Evolutionary conservation across 2,329 filamentous ascomycete species (phyloP).

Genomic region (Anthostomella pinea): DNA sequence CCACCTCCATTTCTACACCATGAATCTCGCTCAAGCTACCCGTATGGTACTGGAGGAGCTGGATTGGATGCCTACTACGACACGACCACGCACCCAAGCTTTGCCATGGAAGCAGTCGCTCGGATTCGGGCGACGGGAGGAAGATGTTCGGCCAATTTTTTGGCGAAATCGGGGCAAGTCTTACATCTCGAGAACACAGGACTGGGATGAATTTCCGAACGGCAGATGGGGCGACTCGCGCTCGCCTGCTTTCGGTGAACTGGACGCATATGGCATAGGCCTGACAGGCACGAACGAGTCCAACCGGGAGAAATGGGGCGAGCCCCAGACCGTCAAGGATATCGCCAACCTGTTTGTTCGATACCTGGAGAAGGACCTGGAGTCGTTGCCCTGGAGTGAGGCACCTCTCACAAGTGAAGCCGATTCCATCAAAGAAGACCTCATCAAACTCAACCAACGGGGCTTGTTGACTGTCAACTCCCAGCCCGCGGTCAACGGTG

Average conservation of each 20-base stretch:
- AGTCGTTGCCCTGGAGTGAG: conserved; percentile 92
- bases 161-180: conserved; percentile 97
- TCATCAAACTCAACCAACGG: conserved; percentile 79
- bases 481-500: conserved; percentile 89
- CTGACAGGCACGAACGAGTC: conserved; percentile 93
- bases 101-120: conserved; percentile 96
- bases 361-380: conserved; percentile 78
- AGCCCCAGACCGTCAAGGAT: conserved; percentile 75
- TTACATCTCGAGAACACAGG: conserved; percentile 91
- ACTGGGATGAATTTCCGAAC: conserved; percentile 99
- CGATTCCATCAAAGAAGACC: conserved; percentile 69
- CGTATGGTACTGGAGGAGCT: conserved; percentile 92
- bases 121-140: conserved; percentile 79
- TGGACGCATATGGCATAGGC: conserved; percentile 91
- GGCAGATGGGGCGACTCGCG: conserved; percentile 97
- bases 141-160: conserved; percentile 97
- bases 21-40: conserved; percentile 95
- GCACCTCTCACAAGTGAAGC: conserved; percentile 80
- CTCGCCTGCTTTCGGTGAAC: conserved; percentile 91
- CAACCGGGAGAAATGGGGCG: conserved; percentile 92
- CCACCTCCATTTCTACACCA: conserved; percentile 97
- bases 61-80: conserved; percentile 71
- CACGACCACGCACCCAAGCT: conserved; percentile 80
- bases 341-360: conserved; percentile 79
- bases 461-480: conserved; percentile 96